Evolutionary conservation across 306 rosid genomes (phyloP), one percentile per base, ranked within the genome.

Genomic region (Vigna hirtella): DNA sequence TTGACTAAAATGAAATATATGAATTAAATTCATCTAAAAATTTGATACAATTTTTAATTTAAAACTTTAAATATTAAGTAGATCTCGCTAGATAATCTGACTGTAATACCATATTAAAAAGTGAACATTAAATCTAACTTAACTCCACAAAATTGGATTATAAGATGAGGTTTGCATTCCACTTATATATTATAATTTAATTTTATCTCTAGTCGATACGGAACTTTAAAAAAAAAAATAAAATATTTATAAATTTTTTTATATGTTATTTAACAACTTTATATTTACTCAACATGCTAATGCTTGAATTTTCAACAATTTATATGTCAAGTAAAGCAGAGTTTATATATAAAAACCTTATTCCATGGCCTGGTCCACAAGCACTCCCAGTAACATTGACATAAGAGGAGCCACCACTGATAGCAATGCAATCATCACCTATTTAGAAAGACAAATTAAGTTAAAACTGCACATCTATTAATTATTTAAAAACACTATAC

Each of bases 311-410:
- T 30, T 4, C 32, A 30, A 30, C 5, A 0, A 30, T 4, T 0
- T 30, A 30, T 30, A 3, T 30, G 32, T 30, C 32, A 30, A 30
- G 2, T 34, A 34, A 34, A 6, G 1, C 40, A 34, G 7, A 5
- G 7, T 6, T 5, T 5, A 6, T 34, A 34, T 36, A 36, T 36
- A 36, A 1, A 36, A 6, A 36, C 91, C 87, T 87, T 40, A 85
- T 87, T 3, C 91, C 87, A 70, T 82, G 85, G 42, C 90, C 88
- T 1, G 88, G 91, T 57, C 91, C 91, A 61, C 87, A 85, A n/a
- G 58, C 28, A 82, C 83, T 14, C 2, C 61, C 13, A 38, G 74
- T 68, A n/a, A 34, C 73, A 67, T 80, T 87, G 75, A 87, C 67
- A 50, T 20, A 53, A 16, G 76, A 73, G 4, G 71, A 17, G 10